Percentiles rank a stretch among this genome's conserved stretches.
Evolutionary conservation across 2,329 filamentous ascomycete genomes (phyloP).

Genomic region (Lasiodiplodia theobromae): DNA sequence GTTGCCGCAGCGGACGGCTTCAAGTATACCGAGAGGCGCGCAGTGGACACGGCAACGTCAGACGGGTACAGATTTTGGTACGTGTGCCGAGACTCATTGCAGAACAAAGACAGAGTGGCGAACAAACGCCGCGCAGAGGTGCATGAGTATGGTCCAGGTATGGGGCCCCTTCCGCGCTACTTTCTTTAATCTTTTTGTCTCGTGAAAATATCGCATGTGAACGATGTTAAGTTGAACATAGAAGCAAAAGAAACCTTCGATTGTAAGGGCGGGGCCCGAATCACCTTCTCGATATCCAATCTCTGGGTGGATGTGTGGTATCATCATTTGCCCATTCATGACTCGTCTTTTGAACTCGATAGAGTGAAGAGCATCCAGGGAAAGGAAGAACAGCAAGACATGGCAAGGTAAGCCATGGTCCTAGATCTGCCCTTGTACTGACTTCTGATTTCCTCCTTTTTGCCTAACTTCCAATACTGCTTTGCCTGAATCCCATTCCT

Average conservation of each 20-base stretch:
- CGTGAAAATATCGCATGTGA: too few relatives aligned
- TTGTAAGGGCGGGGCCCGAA: conserved; percentile 1
- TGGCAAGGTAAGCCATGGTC: background rate
- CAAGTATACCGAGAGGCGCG: conserved; percentile 43
- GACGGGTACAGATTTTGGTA: conserved; percentile 44
- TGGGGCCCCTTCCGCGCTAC: background rate
- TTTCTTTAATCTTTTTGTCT: background rate
- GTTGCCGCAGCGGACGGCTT: conserved; percentile 44
- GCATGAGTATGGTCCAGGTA: background rate
- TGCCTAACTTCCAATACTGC: background rate
- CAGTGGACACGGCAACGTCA: conserved; percentile 38
- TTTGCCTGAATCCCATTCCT: background rate
- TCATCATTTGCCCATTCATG: conserved; percentile 16
- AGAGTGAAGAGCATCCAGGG: background rate
- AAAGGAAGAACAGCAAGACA: background rate
- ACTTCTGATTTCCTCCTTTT: background rate
- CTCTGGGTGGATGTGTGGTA: conserved; percentile 20
- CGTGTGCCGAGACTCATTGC: conserved; percentile 43
- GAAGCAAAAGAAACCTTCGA: conserved; percentile 3
- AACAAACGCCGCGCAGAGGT: conserved; percentile 33
- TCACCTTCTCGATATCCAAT: conserved; percentile 13
- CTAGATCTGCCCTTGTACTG: background rate
- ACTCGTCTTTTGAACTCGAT: background rate
- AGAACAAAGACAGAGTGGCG: conserved; percentile 40
- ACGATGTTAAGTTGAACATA: background rate